Conservation (phyloP, 768 basidiomycete species). For the Suillus luteus region DNA sequence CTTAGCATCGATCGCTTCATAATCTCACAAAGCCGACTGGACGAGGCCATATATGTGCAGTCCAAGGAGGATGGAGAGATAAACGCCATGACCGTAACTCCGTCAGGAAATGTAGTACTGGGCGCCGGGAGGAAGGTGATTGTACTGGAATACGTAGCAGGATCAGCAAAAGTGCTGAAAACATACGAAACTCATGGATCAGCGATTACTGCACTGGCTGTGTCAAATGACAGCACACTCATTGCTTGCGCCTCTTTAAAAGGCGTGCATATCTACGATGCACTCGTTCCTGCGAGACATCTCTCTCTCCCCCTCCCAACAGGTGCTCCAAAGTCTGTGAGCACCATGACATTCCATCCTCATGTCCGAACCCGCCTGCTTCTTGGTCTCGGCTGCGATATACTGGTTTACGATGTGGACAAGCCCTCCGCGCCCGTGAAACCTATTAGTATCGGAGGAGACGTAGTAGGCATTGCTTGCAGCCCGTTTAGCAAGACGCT, state of each 20-base stretch:
- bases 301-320: conserved; percentile 51
- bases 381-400: conserved; percentile 50
- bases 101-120: conserved; percentile 47
- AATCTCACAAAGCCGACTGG: conserved; percentile 44
- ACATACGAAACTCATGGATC: conserved; percentile 55
- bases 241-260: conserved; percentile 57
- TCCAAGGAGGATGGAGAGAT: conserved; percentile 26
- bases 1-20: conserved; percentile 56
- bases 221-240: conserved; percentile 58
- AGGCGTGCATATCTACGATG: conserved; percentile 61
- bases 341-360: conserved; percentile 60
- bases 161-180: conserved; percentile 42
- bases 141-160: conserved; percentile 48
- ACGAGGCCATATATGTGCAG: conserved; percentile 41
- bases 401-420: conserved; percentile 65
- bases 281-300: conserved; percentile 50
- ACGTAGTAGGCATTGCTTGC: conserved; percentile 58
- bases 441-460: conserved; percentile 43
- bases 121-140: conserved; percentile 47
- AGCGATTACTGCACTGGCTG: conserved; percentile 52
- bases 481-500: conserved; percentile 81
- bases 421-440: conserved; percentile 59
- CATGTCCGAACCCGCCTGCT: conserved; percentile 64
- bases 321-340: conserved; percentile 37
- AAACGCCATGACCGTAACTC: conserved; percentile 35